phyloP scores from a whole-genome alignment of 768 basidiomycete genomes.

The Hericium alpestre region DNA sequence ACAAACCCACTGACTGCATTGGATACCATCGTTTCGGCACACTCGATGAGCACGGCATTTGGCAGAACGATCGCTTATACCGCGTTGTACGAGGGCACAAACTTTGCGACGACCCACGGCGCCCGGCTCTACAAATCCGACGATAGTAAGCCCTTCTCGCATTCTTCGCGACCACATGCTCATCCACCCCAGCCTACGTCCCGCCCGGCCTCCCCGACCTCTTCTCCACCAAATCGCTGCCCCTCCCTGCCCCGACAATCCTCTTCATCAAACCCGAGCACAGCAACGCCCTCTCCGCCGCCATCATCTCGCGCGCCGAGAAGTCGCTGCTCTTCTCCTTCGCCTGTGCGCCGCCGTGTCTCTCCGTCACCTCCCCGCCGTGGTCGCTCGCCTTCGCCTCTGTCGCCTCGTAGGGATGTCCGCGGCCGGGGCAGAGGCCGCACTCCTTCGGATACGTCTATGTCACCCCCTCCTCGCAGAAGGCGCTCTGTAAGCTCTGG shows the following conservation, averaged over 20 bases:
- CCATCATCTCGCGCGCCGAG: constrained; percentile 45
- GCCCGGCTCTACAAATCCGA: constrained; percentile 39
- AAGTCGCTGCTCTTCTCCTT: constrained; percentile 47
- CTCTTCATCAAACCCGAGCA: constrained; percentile 65
- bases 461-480: constrained; percentile 6
- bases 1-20: constrained; percentile 55
- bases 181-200: background rate
- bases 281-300: constrained; percentile 39
- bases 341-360: constrained; percentile 30
- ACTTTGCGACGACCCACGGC: constrained; percentile 57
- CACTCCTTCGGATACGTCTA: constrained; percentile 6
- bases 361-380: background rate
- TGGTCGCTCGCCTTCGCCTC: constrained; percentile 7
- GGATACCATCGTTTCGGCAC: constrained; percentile 71
- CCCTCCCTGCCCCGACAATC: constrained; percentile 67
- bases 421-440: constrained; percentile 4
- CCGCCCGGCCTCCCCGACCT: constrained; percentile 27
- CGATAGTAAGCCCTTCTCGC: constrained; percentile 25
- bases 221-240: constrained; percentile 34
- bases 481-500: constrained; percentile 10
- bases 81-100: constrained; percentile 63
- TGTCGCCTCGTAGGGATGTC: constrained; percentile 4
- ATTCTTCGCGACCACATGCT: background rate
- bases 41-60: constrained; percentile 63
- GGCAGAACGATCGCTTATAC: constrained; percentile 75